These are phyloP conservation scores for Aspergillus quadrilineatus DNA, from an alignment of 2,329 filamentous ascomycete species.

Conservation along the genomic window DNA sequence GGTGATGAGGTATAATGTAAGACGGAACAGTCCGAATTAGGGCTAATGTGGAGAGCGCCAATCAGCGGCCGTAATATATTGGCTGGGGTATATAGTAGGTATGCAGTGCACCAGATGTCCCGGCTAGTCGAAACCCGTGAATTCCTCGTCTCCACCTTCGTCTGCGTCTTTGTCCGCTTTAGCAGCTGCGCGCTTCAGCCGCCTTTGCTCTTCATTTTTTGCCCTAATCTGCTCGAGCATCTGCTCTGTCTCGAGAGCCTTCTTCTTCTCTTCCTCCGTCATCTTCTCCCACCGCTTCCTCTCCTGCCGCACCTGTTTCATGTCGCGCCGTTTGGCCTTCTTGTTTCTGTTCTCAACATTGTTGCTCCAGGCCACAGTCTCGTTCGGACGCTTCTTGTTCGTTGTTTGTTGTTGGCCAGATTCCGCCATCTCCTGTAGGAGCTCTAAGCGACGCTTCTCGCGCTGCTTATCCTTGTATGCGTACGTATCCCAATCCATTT, in stretches of 20 bases:
- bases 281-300: slow-evolving; percentile 62
- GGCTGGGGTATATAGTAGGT: slow-evolving; percentile 1
- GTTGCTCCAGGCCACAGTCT: slow-evolving; percentile 69
- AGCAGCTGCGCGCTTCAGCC: slow-evolving; percentile 19
- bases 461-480: slow-evolving; percentile 70
- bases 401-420: slow-evolving; percentile 34
- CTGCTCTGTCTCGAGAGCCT: slow-evolving; percentile 62
- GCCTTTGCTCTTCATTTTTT: slow-evolving; percentile 48
- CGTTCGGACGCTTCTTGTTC: slow-evolving; percentile 57
- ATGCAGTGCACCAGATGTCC: background rate
- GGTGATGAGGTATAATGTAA: background rate
- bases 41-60: background rate
- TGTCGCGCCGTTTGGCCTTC: slow-evolving; percentile 62
- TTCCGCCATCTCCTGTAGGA: slow-evolving; percentile 51
- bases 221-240: slow-evolving; percentile 65
- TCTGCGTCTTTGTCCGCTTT: slow-evolving; percentile 17
- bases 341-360: slow-evolving; percentile 66
- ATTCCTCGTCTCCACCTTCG: slow-evolving; percentile 44
- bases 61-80: background rate
- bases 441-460: slow-evolving; percentile 63
- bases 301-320: slow-evolving; percentile 63
- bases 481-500: slow-evolving; percentile 63
- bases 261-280: slow-evolving; percentile 67
- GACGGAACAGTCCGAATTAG: background rate
- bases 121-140: slow-evolving; percentile 56